A percentile compares a stretch with the other conserved stretches of the same genome.
These are phyloP conservation scores for Dactylorhiza incarnata DNA, from an alignment of 106 monocot species.

Conservation along the genomic window DNA sequence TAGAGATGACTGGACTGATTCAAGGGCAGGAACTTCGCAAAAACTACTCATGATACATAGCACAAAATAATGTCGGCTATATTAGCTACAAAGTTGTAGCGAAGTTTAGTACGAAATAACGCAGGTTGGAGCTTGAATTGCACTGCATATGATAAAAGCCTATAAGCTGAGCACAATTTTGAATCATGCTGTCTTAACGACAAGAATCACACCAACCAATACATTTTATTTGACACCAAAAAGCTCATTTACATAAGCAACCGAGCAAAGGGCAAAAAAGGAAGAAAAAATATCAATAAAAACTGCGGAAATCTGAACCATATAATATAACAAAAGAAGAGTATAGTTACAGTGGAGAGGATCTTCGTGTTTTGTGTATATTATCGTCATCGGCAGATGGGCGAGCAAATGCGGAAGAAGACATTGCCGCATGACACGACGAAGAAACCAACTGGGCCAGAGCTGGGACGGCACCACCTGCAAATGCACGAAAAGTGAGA, in stretches of 20 bases:
- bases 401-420: slow-evolving; percentile 6
- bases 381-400: slow-evolving; percentile 8
- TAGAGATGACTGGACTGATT: too few relatives aligned
- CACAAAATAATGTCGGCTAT: too few relatives aligned
- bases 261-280: background rate
- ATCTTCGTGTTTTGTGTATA: slow-evolving; percentile 9
- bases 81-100: too few relatives aligned
- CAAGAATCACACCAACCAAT: background rate
- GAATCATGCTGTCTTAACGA: too few relatives aligned
- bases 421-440: slow-evolving; percentile 11
- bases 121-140: too few relatives aligned
- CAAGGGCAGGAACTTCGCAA: too few relatives aligned
- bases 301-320: background rate
- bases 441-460: slow-evolving; percentile 17
- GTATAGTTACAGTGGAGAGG: slow-evolving; percentile 11
- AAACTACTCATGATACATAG: too few relatives aligned
- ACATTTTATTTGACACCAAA: background rate
- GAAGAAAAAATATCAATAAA: background rate
- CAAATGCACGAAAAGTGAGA: background rate
- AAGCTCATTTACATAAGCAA: slow-evolving; percentile 1
- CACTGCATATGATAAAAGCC: too few relatives aligned
- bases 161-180: too few relatives aligned
- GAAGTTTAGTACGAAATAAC: too few relatives aligned
- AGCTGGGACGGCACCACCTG: slow-evolving; percentile 22
- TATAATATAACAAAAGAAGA: background rate